Evolutionary conservation across 148 eudicot species (phyloP).

Genomic region (Chenopodium formosanum): DNA sequence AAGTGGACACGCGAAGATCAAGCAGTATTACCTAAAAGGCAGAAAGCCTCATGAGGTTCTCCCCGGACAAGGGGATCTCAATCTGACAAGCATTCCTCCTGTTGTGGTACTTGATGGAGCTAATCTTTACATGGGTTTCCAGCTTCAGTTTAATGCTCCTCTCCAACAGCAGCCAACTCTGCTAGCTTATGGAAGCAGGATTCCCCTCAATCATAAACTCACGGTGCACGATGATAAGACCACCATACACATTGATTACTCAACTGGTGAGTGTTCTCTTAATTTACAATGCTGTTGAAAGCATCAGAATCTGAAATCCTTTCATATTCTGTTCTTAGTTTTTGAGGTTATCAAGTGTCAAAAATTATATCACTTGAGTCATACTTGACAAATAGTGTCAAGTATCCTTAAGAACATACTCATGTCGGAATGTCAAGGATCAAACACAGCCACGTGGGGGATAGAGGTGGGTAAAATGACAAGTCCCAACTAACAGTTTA

Average conservation of each 20-base stretch:
- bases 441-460: too few relatives aligned
- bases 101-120: slow-evolving; percentile 67
- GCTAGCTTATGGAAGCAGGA: slow-evolving; percentile 62
- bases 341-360: too few relatives aligned
- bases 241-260: slow-evolving; percentile 58
- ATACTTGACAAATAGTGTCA: too few relatives aligned
- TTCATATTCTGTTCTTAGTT: not conserved
- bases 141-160: slow-evolving; percentile 53
- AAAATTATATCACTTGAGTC: too few relatives aligned
- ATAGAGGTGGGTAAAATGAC: too few relatives aligned
- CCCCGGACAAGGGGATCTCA: slow-evolving; percentile 75
- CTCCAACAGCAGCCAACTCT: slow-evolving; percentile 61
- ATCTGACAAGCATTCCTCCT: slow-evolving; percentile 64
- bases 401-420: too few relatives aligned
- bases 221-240: slow-evolving; percentile 74
- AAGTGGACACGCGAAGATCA: slow-evolving; percentile 65
- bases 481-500: too few relatives aligned
- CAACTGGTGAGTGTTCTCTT: slow-evolving; percentile 42
- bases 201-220: slow-evolving; percentile 71
- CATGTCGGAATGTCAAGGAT: too few relatives aligned
- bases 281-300: not conserved
- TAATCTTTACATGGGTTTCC: slow-evolving; percentile 74
- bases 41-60: slow-evolving; percentile 46
- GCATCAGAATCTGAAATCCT: not conserved
- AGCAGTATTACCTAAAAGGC: slow-evolving; percentile 61